Evolutionary conservation across 225 moss, liverwort and hornwort species (phyloP).

Genomic region (Physcomitrellopsis africana): DNA sequence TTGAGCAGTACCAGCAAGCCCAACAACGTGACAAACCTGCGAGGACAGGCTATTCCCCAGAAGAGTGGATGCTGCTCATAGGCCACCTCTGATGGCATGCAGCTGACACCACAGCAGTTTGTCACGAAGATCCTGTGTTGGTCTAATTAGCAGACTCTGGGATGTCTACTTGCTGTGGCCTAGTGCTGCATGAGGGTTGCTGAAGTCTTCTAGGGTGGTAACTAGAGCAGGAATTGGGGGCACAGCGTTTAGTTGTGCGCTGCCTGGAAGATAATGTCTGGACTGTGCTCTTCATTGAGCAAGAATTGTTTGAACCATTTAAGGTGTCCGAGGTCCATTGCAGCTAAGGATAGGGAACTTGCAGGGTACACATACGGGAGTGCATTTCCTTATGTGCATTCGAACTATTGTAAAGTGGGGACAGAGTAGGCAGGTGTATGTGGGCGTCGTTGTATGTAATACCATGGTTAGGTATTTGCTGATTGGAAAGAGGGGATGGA

Average conservation of each 20-base stretch:
- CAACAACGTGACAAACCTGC: conserved; percentile 15
- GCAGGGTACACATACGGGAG: too few species aligned
- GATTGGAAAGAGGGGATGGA: too few species aligned
- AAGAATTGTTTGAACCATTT: too few species aligned
- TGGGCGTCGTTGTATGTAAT: not conserved
- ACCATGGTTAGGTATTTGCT: too few species aligned
- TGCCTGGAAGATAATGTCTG: not conserved
- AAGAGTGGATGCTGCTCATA: conserved; percentile 39
- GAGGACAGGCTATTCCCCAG: conserved; percentile 30
- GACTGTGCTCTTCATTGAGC: too few species aligned
- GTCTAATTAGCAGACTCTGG: conserved; percentile 11
- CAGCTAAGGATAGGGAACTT: too few species aligned
- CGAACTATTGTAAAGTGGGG: not conserved
- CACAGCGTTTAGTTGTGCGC: not conserved
- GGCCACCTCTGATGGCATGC: not conserved
- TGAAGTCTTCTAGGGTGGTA: not conserved
- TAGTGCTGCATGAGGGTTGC: not conserved
- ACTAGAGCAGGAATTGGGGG: not conserved
- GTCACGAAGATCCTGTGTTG: not conserved
- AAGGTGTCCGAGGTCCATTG: too few species aligned
- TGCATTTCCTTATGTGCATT: not conserved
- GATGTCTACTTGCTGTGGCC: conserved; percentile 20
- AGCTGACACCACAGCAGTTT: not conserved
- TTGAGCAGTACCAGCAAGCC: conserved; percentile 30
- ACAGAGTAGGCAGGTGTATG: not conserved